Evolutionary conservation across 2,329 filamentous ascomycete genomes (phyloP).

Genomic region (Colletotrichum neosansevieriae): DNA sequence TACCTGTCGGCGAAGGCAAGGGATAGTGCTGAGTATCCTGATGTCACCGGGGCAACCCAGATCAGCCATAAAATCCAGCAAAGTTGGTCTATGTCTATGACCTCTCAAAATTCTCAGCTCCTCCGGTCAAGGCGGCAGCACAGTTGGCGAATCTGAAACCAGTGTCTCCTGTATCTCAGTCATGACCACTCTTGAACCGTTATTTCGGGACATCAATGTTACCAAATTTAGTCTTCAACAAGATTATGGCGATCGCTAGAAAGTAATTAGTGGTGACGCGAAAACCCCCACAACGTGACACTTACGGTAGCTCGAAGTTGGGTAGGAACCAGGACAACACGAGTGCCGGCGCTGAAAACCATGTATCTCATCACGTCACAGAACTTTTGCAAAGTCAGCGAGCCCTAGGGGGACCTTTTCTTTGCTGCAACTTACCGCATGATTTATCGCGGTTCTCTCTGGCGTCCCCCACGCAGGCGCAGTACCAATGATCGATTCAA

Average conservation of each 20-base stretch:
- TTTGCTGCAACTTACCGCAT: conserved; percentile 7
- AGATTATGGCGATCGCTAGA: conserved; percentile 27
- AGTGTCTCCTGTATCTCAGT: no score
- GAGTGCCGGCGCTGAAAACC: conserved; percentile 26
- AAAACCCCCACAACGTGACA: not conserved
- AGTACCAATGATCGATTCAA: conserved; percentile 25
- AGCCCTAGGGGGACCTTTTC: no score
- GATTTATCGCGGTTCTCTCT: conserved; percentile 24
- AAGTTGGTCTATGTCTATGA: not conserved
- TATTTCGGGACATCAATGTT: no score
- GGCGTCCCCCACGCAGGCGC: conserved; percentile 31
- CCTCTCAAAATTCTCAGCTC: not conserved
- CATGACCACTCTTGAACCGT: no score
- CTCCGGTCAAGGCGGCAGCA: no score
- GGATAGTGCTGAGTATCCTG: no score
- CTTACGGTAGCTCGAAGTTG: conserved; percentile 28
- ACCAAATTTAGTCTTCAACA: not conserved
- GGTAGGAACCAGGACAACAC: conserved; percentile 28
- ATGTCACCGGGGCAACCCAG: no score
- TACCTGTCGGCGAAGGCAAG: no score
- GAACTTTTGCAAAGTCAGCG: conserved; percentile 2
- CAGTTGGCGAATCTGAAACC: no score
- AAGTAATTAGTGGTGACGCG: not conserved
- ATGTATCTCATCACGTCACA: conserved; percentile 30
- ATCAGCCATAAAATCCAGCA: no score